These are phyloP conservation scores for Ricinus communis DNA, from an alignment of 345 rosid genomes.

Conservation along the genomic window DNA sequence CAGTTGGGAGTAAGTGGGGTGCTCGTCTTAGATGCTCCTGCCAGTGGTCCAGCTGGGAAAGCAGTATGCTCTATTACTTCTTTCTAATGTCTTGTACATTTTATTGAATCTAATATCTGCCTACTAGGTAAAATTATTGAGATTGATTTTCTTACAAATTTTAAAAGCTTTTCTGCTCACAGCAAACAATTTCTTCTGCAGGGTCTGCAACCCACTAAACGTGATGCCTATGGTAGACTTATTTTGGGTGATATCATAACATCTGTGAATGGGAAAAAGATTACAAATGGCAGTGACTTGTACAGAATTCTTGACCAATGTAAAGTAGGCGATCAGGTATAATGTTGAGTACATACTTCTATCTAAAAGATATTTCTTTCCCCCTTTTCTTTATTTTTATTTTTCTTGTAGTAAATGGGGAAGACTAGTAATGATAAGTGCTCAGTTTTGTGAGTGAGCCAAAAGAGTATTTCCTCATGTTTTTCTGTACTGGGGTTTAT, in stretches of 20 bases:
- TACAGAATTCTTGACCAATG: slow-evolving; percentile 93
- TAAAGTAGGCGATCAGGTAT: slow-evolving; percentile 82
- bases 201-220: slow-evolving; percentile 83
- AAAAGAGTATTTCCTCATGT: neutral
- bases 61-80: slow-evolving; percentile 55
- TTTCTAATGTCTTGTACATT: neutral
- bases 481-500: neutral
- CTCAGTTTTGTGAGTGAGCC: neutral
- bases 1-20: slow-evolving; percentile 97
- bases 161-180: neutral
- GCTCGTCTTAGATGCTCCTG: slow-evolving; percentile 91
- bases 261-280: slow-evolving; percentile 77
- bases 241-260: slow-evolving; percentile 90
- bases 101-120: neutral
- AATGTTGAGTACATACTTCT: neutral
- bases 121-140: neutral
- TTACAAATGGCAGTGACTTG: slow-evolving; percentile 78
- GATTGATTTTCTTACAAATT: neutral
- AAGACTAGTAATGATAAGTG: neutral
- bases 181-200: slow-evolving; percentile 34
- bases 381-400: neutral
- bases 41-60: slow-evolving; percentile 93
- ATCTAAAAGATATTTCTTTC: neutral
- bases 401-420: neutral
- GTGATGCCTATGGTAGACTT: slow-evolving; percentile 86